Percentiles rank a stretch among this genome's conserved stretches.
Conservation (phyloP, 2,329 filamentous ascomycete species). For the Penicillium hordei region DNA sequence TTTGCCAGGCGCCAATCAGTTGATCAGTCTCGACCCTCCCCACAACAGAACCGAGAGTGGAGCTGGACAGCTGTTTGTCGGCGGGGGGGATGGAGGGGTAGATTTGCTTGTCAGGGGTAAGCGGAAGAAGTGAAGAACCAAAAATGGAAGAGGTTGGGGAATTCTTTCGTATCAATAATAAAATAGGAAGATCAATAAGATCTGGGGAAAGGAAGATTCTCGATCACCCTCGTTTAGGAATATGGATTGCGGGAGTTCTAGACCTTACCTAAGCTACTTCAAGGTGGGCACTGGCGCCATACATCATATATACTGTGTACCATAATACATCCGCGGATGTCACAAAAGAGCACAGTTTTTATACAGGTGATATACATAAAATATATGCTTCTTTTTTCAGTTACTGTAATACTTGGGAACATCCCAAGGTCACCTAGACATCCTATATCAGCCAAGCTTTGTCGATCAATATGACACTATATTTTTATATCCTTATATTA, state of each 20-base stretch:
- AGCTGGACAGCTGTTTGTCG: slow-evolving; percentile 18
- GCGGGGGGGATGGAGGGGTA: slow-evolving; percentile 5
- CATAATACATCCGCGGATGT: not conserved
- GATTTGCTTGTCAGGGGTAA: not conserved
- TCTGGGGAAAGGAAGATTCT: not conserved
- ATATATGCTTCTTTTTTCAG: not conserved
- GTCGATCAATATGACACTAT: not conserved
- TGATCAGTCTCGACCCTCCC: slow-evolving; percentile 24
- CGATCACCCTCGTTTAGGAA: not conserved
- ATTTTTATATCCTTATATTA: not conserved
- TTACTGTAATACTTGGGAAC: not conserved
- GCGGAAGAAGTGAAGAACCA: not conserved
- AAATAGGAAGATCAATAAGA: not conserved
- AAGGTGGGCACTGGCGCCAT: not conserved
- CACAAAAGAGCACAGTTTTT: not conserved
- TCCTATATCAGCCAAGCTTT: not conserved
- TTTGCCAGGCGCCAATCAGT: slow-evolving; percentile 22
- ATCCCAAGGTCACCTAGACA: not conserved
- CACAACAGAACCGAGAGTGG: slow-evolving; percentile 29
- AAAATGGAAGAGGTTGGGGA: not conserved
- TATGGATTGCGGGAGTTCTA: slow-evolving; percentile 1
- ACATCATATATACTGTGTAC: no score
- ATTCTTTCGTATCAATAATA: no score
- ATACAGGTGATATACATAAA: not conserved
- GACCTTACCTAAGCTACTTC: slow-evolving; percentile 10